Evolutionary conservation across 305 asterid genomes (phyloP), one percentile per base, ranked within the genome.

Genomic region (Fraxinus greggii): DNA sequence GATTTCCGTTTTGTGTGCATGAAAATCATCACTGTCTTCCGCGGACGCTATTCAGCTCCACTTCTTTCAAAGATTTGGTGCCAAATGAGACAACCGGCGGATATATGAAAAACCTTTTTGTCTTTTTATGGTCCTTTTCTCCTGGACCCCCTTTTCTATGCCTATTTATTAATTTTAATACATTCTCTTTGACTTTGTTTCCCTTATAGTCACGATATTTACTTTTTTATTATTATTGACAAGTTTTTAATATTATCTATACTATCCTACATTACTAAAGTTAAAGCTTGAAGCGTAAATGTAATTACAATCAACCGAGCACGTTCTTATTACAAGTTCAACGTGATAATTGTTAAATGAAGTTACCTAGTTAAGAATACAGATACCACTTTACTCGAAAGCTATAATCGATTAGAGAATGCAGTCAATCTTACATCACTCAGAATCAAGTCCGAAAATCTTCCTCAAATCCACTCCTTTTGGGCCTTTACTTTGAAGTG

Each of bases 1-100:
- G 67, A 56, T 56, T 56, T 56, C 67, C 28, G 12, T 32, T 72
- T 72, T 31, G 76, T 70, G 76, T 70, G 76, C 76, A 70, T 70
- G 76, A 70, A 70, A 70, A 31, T 70, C 45, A 35, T 17, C 76
- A 70, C 42, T 0, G 42, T 17, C 19, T 65, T 70, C 24, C 31
- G 75, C 31, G 75, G 75, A 13, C 35, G 74, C 74, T 17, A 67
- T 67, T 67, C 13, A 26, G 21, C 36, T 67, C 21, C 1, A 12
- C 76, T 2, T 31, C 13, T 15, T 70, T 70, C 45, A 26, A 72
- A 72, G 45, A 72, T 72, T 17, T 72, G 45, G 45, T 72, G 24
- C 42, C 28, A 72, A 7, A 32, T 72, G 76, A 72, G 76, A 72
- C 76, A 72, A 72, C 5, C 76, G 76, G 76, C 28, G 45, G 45